Percentiles rank a stretch among this genome's conserved stretches.
Evolutionary conservation across 2,329 filamentous ascomycete species (phyloP).

Genomic region (Fusarium beomiforme): DNA sequence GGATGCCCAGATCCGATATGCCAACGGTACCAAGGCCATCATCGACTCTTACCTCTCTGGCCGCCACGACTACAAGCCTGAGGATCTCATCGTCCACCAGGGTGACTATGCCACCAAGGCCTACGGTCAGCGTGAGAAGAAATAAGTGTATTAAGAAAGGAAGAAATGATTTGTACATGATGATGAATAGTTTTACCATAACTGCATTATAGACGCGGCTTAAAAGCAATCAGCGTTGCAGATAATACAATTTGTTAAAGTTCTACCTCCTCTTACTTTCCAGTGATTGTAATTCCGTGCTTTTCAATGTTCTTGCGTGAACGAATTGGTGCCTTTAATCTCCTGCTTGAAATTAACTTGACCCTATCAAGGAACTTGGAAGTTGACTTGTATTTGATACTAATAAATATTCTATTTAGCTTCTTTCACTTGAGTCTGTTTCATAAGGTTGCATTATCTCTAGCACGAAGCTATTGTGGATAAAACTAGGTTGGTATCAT

Average conservation of each 20-base stretch:
- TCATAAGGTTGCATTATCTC: too few relatives aligned
- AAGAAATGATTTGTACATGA: conserved; percentile 36
- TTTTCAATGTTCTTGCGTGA: too few relatives aligned
- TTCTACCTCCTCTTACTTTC: not conserved
- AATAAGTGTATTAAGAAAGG: conserved; percentile 30
- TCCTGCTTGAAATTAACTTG: not conserved
- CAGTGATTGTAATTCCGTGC: not conserved
- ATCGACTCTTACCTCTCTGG: conserved; percentile 91
- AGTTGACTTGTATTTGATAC: not conserved
- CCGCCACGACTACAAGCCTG: conserved; percentile 83
- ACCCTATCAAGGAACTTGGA: not conserved
- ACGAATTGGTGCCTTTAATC: too few relatives aligned
- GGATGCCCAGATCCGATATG: conserved; percentile 94
- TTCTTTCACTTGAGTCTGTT: too few relatives aligned
- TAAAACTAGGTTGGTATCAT: too few relatives aligned
- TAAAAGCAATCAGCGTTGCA: conserved; percentile 36
- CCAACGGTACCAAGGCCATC: conserved; percentile 87
- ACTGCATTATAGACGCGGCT: conserved; percentile 37
- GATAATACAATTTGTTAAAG: conserved; percentile 39
- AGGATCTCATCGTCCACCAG: conserved; percentile 90
- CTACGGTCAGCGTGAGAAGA: conserved; percentile 78
- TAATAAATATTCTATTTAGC: too few relatives aligned
- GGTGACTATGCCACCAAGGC: conserved; percentile 97
- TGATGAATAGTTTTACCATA: conserved; percentile 32
- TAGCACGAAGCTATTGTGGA: too few relatives aligned